Evolutionary conservation across 2,329 filamentous ascomycete species (phyloP), one percentile per base, ranked within the genome.

Genomic region (Daldinia sp.): DNA sequence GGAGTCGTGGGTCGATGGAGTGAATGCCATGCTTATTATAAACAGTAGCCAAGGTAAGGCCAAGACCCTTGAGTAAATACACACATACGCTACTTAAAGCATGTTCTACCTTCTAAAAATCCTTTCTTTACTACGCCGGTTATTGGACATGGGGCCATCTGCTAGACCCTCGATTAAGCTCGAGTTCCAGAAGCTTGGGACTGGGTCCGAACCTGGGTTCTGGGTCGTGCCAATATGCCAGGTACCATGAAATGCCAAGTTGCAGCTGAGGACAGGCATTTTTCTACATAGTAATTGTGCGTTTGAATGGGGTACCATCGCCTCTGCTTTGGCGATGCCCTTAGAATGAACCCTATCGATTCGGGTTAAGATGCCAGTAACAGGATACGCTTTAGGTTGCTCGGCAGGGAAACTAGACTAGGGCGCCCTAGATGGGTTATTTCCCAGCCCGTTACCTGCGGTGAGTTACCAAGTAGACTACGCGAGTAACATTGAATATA

Each of bases 121-220:
- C 23, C 39, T 45, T n/a, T 30, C 32, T 35, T 57, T 53, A 57
- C 15, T n/a, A 53, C 27, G 17, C 27, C 9, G 50, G 43, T 43
- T 61, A 51, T 48, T n/a, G 10, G 25, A n/a, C 58, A 64, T 51
- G 51, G 61, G 30, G 27, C 13, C 19, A 19, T 11, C 51, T 37
- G 50, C 55, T 55, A 52, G 47, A 54, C 52, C 23, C 32, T 37
- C 23, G 47, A 35, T 50, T 39, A 10, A 32, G 8, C 41, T 48
- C 7, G 49, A 5, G 43, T 61, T 50, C 62, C 58, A 45, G 37
- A 51, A 11, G 17, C 48, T 35, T 61, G 53, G 35, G 48, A 45
- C 61, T 27, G 41, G 21, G 17, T 9, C 27, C 6, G 6, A 17
- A 11, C 19, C 19, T 41, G 25, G 9, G 43, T 15, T n/a, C 47